Base-by-base conservation (phyloP, 148 eudicot genomes). In the Amaranthus palmeri region DNA sequence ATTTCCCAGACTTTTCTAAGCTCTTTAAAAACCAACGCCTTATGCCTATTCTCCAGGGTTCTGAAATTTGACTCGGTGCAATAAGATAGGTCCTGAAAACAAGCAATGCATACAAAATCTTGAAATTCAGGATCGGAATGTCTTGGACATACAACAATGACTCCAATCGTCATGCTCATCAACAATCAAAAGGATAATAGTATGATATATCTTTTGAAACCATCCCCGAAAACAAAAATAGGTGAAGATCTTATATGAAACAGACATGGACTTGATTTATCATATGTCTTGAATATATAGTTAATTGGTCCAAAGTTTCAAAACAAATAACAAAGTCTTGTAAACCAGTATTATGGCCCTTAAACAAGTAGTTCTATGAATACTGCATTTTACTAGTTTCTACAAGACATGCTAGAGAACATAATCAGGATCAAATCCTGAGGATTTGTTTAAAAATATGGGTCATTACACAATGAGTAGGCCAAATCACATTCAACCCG, bases 1-100 rank as follows among this genome's bases (percentile, higher is more conserved):
- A 48, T 77, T 76, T 87, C 91, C 98, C 96, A 93, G 45, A 93
- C 72, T 80, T 82, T 89, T 70, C 85, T 84, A 62, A 93, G 81
- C 76, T 91, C 91, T 81, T 93, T 93, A 66, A 83, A 89, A 58
- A 91, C 90, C 83, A 93, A 70, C n/a, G 84, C 82, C 88, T 93
- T 93, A 64, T 91, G 83, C 77, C 58, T 77, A 79, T 93, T 93
- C 69, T 91, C 96, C 74, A 93, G 82, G 54, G 96, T 89, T 69
- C 83, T 85, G 79, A 86, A 84, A 46, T 88, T 83, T 50, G 98
- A 81, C 54, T 76, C 76, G n/a, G 96, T 91, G 74, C 96, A 86
- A 61, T 93, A 90, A 17, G 85, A 83, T 66, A 83, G 73, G 80
- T 93, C 92, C 98, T 93, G 88, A 76, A 83, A 71, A 52, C 67